A percentile compares a stretch with the other conserved stretches of the same genome.
Evolutionary conservation across 1,284 basidiomycete genomes (phyloP).

Genomic region (Trichosporon faecale): DNA sequence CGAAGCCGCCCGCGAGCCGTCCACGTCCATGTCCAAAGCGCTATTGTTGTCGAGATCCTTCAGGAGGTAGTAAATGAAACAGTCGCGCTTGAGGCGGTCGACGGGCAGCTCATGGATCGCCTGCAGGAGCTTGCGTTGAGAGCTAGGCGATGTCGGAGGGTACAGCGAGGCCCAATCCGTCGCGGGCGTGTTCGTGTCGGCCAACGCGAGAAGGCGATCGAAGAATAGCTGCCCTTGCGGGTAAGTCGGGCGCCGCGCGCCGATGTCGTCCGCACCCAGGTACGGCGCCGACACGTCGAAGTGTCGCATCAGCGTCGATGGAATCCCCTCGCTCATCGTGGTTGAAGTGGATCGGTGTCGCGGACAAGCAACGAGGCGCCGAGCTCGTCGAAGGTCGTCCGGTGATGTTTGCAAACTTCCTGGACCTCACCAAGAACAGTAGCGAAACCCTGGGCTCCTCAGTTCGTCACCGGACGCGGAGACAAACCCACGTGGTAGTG

Average conservation of each 20-base stretch:
- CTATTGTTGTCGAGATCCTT: slow-evolving; percentile 31
- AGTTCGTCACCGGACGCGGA: background rate
- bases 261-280: slow-evolving; percentile 19
- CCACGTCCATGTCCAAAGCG: slow-evolving; percentile 27
- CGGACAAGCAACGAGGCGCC: background rate
- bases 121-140: slow-evolving; percentile 35
- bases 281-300: slow-evolving; percentile 44
- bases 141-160: slow-evolving; percentile 40
- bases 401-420: slow-evolving; percentile 2
- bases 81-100: slow-evolving; percentile 44
- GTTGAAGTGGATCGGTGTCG: background rate
- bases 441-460: background rate
- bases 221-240: slow-evolving; percentile 39
- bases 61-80: slow-evolving; percentile 46
- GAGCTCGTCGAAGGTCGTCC: background rate
- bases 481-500: background rate
- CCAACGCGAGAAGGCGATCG: slow-evolving; percentile 39
- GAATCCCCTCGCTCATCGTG: slow-evolving; percentile 33
- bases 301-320: slow-evolving; percentile 34
- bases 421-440: background rate
- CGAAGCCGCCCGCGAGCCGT: slow-evolving; percentile 16
- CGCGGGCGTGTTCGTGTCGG: slow-evolving; percentile 16
- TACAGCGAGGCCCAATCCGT: slow-evolving; percentile 30
- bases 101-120: slow-evolving; percentile 32
- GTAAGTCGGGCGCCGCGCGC: slow-evolving; percentile 20